Percentiles rank a stretch among this genome's conserved stretches.
Conservation (phyloP, 129 eudicot genomes). For the Helianthus tuberosus region DNA sequence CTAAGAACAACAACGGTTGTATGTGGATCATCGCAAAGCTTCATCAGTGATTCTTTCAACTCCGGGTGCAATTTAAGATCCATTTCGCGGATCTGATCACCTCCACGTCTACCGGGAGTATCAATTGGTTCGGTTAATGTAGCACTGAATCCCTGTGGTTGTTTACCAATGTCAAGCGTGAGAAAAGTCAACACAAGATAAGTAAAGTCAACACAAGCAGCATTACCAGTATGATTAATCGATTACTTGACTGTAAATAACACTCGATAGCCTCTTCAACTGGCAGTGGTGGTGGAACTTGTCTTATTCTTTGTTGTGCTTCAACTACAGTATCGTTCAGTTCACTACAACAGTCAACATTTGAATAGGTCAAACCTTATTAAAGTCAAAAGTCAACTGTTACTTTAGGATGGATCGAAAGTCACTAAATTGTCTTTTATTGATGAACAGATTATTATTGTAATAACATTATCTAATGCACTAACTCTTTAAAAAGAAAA, state of each 20-base stretch:
- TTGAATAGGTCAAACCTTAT: constrained; percentile 15
- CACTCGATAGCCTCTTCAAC: constrained; percentile 56
- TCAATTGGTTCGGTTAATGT: constrained; percentile 85
- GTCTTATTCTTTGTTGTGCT: constrained; percentile 86
- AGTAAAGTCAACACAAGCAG: not conserved
- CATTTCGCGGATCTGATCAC: constrained; percentile 96
- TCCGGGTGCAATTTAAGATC: constrained; percentile 91
- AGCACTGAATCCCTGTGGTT: constrained; percentile 85
- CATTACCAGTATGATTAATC: constrained; percentile 84
- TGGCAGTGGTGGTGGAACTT: constrained; percentile 70
- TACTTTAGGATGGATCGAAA: not conserved
- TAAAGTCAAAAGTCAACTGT: constrained; percentile 4
- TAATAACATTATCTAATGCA: too few species aligned
- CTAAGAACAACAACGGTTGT: constrained; percentile 89
- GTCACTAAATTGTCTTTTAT: not conserved
- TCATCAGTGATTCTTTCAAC: constrained; percentile 55
- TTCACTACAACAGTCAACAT: constrained; percentile 47
- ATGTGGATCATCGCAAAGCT: constrained; percentile 73
- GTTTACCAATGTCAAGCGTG: not conserved
- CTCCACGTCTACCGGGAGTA: constrained; percentile 83
- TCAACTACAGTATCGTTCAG: constrained; percentile 89
- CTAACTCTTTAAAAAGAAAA: not conserved
- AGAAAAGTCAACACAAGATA: not conserved
- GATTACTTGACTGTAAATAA: constrained; percentile 69
- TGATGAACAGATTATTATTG: too few species aligned